Evolutionary conservation across 1,284 basidiomycete genomes (phyloP).

Genomic region (Pseudozyma thailandica): DNA sequence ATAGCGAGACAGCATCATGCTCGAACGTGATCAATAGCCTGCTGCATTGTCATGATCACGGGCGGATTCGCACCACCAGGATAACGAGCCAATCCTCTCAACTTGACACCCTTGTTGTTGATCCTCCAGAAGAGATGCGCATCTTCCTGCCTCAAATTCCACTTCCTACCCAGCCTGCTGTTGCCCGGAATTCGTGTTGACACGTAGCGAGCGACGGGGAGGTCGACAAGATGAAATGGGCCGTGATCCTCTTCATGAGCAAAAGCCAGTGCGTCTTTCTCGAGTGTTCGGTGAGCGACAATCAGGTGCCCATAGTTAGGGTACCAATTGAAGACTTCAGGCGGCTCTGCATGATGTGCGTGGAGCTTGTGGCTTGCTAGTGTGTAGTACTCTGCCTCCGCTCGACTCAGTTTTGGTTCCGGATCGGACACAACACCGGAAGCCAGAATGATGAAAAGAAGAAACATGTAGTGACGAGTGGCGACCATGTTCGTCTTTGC

Average conservation of each 20-base stretch:
- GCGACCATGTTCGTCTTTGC: no score
- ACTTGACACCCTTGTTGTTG: neutral
- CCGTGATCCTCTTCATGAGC: constrained; percentile 1
- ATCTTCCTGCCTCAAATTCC: constrained; percentile 16
- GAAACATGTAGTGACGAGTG: neutral
- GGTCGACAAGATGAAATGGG: constrained; percentile 2
- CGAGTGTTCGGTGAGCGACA: neutral
- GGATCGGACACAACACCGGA: no score
- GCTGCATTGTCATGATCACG: constrained; percentile 6
- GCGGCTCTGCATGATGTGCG: no score
- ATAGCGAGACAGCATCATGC: neutral
- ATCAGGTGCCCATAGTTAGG: no score
- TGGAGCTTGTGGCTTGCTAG: neutral
- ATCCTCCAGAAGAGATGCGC: constrained; percentile 16
- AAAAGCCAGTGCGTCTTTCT: constrained; percentile 2
- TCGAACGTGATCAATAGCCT: neutral
- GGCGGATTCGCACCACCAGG: neutral
- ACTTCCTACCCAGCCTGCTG: constrained; percentile 3
- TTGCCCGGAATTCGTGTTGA: constrained; percentile 4
- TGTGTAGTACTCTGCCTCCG: neutral
- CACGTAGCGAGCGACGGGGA: neutral
- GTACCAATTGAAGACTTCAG: no score
- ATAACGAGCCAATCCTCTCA: constrained; percentile 13
- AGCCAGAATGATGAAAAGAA: neutral
- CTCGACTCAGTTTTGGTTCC: neutral